Evolutionary conservation across 2,329 filamentous ascomycete genomes (phyloP), one percentile per base, ranked within the genome.

Genomic region (Claviceps sp.): DNA sequence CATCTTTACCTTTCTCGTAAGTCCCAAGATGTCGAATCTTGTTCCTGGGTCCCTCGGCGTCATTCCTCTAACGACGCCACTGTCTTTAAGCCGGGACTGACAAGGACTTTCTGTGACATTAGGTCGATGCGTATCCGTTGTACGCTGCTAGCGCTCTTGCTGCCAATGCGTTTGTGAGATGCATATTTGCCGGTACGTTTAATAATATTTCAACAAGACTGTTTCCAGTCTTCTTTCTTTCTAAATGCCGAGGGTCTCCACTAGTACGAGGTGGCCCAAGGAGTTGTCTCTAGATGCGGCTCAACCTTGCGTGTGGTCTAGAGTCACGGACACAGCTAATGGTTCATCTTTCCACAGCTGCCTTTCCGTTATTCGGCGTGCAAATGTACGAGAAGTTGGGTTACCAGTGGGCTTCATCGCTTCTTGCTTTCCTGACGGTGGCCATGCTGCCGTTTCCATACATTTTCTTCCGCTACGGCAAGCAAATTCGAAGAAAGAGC

Each of bases 1-100:
- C 50, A 81, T 94, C 58, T 95, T 95, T 67, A 94, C 89, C 13
- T 95, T 94, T 69, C 72, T 94, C 57, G 88, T 91, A 66, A 69
- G 74, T 72, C 45, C 16, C 40, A 18, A 8, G 16, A 41, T 9
- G 4, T n/a, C 4, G 16, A 2, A 24, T 36, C n/a, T 16, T n/a
- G 4, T 2, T 11, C 16, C 34, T 30, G 6, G 16, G 16, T 7
- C 37, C 49, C 5, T 24, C 40, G 50, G 4, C 13, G 20, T 5
- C 20, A 34, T 46, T 20, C 22, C 6, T 37, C 8, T 14, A 2
- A 3, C 40, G 18, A 34, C 26, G 3, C 30, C 30, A 34, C 30
- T 37, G 20, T 30, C 4, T 4, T 18, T 16, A 30, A 26, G 20
- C 9, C 34, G 42, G 42, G 45, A 22, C 50, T 52, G 30, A 48